phyloP scores from a whole-genome alignment of 768 basidiomycete genomes.

The Leccinum longicurvipes region DNA sequence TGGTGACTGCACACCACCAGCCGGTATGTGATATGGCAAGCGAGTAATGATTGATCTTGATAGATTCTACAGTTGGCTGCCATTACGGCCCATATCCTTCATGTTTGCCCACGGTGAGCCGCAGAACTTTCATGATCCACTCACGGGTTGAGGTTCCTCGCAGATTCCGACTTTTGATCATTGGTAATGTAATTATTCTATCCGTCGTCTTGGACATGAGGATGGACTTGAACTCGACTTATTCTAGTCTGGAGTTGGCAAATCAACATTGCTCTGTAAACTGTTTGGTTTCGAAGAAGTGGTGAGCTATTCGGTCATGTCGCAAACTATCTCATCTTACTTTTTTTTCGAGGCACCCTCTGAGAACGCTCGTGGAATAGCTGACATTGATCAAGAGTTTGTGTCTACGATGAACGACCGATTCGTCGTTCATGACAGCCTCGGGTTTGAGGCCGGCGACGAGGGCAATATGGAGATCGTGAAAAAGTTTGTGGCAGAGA shows the following conservation, averaged over 20 bases:
- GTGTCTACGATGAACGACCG: background rate
- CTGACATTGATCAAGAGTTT: background rate
- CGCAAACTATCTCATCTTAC: background rate
- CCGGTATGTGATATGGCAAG: background rate
- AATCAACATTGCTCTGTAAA: background rate
- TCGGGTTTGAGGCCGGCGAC: background rate
- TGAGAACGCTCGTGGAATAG: background rate
- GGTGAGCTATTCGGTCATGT: background rate
- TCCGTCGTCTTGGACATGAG: background rate
- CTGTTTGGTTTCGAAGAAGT: background rate
- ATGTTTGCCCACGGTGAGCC: background rate
- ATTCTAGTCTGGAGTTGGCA: background rate
- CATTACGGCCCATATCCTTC: background rate
- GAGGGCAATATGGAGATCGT: background rate
- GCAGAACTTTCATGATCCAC: background rate
- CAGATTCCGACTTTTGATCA: background rate
- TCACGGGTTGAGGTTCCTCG: background rate
- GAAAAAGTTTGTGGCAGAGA: background rate
- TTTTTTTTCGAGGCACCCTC: background rate
- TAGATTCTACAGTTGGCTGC: background rate
- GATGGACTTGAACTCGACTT: background rate
- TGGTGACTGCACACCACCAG: background rate
- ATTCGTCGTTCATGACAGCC: background rate
- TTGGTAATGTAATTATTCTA: background rate
- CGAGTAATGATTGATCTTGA: background rate